Percentiles rank a stretch among this genome's conserved stretches.
Conservation (phyloP, 148 eudicot species). For the Diospyros lotus region DNA sequence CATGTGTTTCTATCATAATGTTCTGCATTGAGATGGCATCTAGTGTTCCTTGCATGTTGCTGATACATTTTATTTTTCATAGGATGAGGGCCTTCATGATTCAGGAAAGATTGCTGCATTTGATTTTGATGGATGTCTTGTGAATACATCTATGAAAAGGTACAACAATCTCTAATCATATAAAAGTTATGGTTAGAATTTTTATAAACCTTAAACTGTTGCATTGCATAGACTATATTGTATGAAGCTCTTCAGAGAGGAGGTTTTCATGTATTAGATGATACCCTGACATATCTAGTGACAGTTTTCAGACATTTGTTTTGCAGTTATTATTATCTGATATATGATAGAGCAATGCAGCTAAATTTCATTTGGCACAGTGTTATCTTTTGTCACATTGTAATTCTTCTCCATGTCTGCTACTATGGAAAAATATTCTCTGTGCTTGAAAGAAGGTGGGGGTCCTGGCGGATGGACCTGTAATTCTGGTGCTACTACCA, state of each 20-base stretch:
- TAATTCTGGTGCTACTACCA: background rate
- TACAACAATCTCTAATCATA: slow-evolving; percentile 17
- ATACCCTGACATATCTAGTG: background rate
- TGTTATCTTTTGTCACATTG: background rate
- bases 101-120: slow-evolving; percentile 87
- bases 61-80: slow-evolving; percentile 9
- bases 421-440: background rate
- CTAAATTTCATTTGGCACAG: background rate
- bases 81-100: slow-evolving; percentile 83
- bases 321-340: background rate
- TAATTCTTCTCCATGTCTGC: background rate
- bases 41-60: background rate
- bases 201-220: background rate
- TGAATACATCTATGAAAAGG: slow-evolving; percentile 70
- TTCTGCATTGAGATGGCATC: background rate
- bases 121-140: slow-evolving; percentile 98
- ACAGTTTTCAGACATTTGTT: background rate
- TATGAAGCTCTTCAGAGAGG: background rate
- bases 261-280: background rate
- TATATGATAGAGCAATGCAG: background rate
- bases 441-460: background rate
- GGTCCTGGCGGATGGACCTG: background rate
- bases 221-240: background rate
- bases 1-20: background rate
- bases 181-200: background rate